Evolutionary conservation across 2,329 filamentous ascomycete genomes (phyloP).

Genomic region (Calonectria hongkongensis): DNA sequence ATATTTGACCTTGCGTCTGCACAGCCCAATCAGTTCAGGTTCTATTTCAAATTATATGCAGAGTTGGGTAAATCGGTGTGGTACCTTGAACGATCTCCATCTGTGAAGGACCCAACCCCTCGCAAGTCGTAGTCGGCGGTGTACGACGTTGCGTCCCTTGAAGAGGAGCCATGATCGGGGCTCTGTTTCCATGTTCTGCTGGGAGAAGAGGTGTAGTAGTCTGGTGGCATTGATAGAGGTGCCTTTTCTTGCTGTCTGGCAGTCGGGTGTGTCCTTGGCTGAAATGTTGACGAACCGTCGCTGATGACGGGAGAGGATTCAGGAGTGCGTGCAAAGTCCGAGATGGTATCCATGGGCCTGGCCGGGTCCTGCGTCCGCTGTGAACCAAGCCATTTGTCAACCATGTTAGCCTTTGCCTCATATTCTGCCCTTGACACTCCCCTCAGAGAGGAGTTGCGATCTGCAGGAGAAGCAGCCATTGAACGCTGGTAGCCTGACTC

Average conservation of each 20-base stretch:
- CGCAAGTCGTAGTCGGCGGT: conserved; percentile 50
- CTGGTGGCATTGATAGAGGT: conserved; percentile 33
- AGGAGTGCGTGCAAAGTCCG: conserved; percentile 49
- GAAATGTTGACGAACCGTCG: conserved; percentile 52
- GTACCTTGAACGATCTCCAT: conserved; percentile 36
- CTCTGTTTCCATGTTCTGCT: conserved; percentile 28
- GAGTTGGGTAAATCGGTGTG: neutral
- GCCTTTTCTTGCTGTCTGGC: conserved; percentile 44
- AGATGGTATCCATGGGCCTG: conserved; percentile 44
- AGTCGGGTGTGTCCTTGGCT: conserved; percentile 31
- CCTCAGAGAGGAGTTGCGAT: conserved; percentile 45
- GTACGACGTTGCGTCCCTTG: conserved; percentile 41
- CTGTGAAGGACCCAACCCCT: conserved; percentile 51
- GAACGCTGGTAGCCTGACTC: conserved; percentile 51
- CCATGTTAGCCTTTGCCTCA: conserved; percentile 47
- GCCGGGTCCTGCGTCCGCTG: conserved; percentile 48
- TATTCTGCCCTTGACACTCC: conserved; percentile 44
- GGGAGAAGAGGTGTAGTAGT: conserved; percentile 44
- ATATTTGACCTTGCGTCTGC: conserved; percentile 52
- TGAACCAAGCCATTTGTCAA: conserved; percentile 54
- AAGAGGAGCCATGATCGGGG: conserved; percentile 38
- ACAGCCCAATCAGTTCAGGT: conserved; percentile 2
- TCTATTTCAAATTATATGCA: neutral
- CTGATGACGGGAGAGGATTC: conserved; percentile 53
- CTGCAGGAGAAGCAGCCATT: conserved; percentile 47